A percentile compares a stretch with the other conserved stretches of the same genome.
These are phyloP conservation scores for Nakaseomyces nivariensis DNA, from an alignment of 1,139 yeast species.

Conservation along the genomic window DNA sequence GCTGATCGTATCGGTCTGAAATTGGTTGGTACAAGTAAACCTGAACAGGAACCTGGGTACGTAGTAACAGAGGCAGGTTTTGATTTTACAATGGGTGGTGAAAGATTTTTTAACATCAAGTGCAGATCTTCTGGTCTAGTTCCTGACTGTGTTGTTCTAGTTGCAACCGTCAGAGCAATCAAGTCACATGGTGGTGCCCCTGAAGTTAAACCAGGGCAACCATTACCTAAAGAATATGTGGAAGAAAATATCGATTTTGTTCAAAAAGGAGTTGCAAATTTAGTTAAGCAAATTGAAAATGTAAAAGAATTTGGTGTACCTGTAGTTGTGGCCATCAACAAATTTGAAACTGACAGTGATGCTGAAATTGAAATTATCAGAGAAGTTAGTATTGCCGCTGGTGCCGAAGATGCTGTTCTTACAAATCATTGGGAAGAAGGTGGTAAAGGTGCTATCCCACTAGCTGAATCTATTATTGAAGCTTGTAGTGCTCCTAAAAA, in stretches of 20 bases:
- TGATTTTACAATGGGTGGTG: constrained; percentile 86
- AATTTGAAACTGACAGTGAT: constrained; percentile 60
- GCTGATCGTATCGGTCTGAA: constrained; percentile 95
- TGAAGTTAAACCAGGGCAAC: constrained; percentile 72
- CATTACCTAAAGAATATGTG: constrained; percentile 57
- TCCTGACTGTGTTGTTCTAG: constrained; percentile 68
- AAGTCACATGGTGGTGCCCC: constrained; percentile 81
- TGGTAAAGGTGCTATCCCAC: constrained; percentile 60
- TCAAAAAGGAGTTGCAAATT: constrained; percentile 55
- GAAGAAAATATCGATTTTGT: constrained; percentile 59
- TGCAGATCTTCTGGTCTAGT: constrained; percentile 64
- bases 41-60: constrained; percentile 47
- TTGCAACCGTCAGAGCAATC: constrained; percentile 71
- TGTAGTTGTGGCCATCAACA: constrained; percentile 71
- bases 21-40: constrained; percentile 66
- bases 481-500: constrained; percentile 39
- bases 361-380: constrained; percentile 57
- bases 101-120: constrained; percentile 70
- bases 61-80: constrained; percentile 83
- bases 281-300: constrained; percentile 66
- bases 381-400: constrained; percentile 56
- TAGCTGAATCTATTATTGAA: constrained; percentile 60
- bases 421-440: constrained; percentile 79
- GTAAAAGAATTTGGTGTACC: constrained; percentile 64
- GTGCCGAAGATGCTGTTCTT: constrained; percentile 66